A percentile compares a stretch with the other conserved stretches of the same genome.
These are phyloP conservation scores for Calophaca sinica DNA, from an alignment of 306 rosid genomes.

Conservation along the genomic window DNA sequence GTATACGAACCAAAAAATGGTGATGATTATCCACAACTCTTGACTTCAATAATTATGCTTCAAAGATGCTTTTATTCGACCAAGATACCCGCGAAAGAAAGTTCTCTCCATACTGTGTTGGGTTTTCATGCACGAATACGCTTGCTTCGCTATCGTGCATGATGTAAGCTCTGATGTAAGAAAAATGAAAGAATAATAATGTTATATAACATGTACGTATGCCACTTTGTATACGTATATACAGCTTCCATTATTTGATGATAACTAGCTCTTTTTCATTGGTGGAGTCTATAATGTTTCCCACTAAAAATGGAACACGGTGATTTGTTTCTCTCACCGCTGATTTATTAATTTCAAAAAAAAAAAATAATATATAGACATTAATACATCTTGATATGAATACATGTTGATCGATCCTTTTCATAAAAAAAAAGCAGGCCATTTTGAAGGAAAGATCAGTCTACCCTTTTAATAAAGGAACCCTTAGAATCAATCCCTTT, in stretches of 20 bases:
- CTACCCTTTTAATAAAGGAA: too few species aligned
- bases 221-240: background rate
- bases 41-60: slow-evolving; percentile 37
- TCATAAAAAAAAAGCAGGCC: too few species aligned
- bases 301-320: too few species aligned
- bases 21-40: slow-evolving; percentile 54
- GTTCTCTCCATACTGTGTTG: slow-evolving; percentile 34
- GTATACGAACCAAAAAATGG: background rate
- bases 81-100: slow-evolving; percentile 30
- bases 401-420: too few species aligned
- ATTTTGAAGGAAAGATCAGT: too few species aligned
- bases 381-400: too few species aligned
- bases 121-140: slow-evolving; percentile 43
- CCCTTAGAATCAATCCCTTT: too few species aligned
- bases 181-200: background rate
- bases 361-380: too few species aligned
- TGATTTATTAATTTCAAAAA: too few species aligned
- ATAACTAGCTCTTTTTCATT: too few species aligned
- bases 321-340: too few species aligned
- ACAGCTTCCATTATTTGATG: background rate
- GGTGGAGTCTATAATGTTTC: too few species aligned
- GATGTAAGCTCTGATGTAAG: slow-evolving; percentile 39
- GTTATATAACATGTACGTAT: background rate
- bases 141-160: slow-evolving; percentile 34
- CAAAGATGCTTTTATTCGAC: slow-evolving; percentile 56